Evolutionary conservation across 1,139 yeast species (phyloP).

Genomic region (Pichia sp.): DNA sequence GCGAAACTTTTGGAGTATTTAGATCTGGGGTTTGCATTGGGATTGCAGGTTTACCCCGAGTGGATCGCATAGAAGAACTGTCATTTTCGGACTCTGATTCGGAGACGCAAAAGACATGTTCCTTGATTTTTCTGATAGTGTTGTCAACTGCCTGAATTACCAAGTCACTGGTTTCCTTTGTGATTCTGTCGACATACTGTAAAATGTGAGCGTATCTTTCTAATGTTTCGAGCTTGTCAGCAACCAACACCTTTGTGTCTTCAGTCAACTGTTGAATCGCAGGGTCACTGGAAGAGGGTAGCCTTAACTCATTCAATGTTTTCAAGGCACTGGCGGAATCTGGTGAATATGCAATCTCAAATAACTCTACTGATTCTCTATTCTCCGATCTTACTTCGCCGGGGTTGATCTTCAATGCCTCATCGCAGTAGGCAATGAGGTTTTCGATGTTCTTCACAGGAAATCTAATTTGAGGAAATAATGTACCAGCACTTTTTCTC

Average conservation of each 20-base stretch:
- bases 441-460: constrained; percentile 67
- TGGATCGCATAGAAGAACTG: constrained; percentile 7
- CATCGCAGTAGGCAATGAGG: constrained; percentile 67
- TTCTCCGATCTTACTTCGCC: constrained; percentile 36
- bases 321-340: constrained; percentile 63
- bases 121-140: constrained; percentile 53
- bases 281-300: constrained; percentile 58
- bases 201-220: constrained; percentile 71
- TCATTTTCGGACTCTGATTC: constrained; percentile 24
- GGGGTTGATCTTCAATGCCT: constrained; percentile 69
- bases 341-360: constrained; percentile 53
- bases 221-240: constrained; percentile 69
- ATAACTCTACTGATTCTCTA: constrained; percentile 21
- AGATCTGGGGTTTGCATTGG: constrained; percentile 8
- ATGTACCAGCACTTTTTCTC: constrained; percentile 28
- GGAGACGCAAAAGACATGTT: constrained; percentile 33
- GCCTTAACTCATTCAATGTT: constrained; percentile 49
- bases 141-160: constrained; percentile 64
- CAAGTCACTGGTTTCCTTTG: constrained; percentile 72
- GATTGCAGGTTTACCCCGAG: background rate
- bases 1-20: constrained; percentile 11
- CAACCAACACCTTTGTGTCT: constrained; percentile 63
- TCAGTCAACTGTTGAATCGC: constrained; percentile 59
- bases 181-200: constrained; percentile 74
- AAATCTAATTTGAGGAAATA: constrained; percentile 41